Base-by-base conservation (phyloP, 1,139 yeast species). In the Blastobotrys apis region DNA sequence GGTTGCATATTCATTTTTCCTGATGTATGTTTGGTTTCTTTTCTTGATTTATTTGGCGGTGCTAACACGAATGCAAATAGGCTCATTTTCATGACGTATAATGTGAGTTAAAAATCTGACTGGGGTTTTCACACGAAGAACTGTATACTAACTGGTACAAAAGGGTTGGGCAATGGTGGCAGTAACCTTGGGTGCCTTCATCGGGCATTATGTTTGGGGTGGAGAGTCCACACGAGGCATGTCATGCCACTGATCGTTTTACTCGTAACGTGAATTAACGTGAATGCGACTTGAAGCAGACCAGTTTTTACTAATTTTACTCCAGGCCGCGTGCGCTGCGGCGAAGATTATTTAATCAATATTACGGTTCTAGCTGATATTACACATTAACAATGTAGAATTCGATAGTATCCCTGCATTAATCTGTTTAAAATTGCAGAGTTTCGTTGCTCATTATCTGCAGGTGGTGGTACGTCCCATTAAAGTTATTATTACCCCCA, bases 41-140 rank as follows among this genome's bases (percentile, higher is more conserved):
- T 84, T 84, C 57, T 84, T 84, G 94, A 83, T 90, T 3, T 84
- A 82, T 60, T 25, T 25, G 10, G 10, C 27, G 12, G 4, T 27
- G 13, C 9, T 27, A 27, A 27, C 9, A 13, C 15, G 4, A 17
- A 4, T 32, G 23, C 22, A 25, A n/a, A 10, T 37, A 58, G 62
- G 65, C 72, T 83, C 56, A 77, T 84, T 1, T 84, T 84, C 57
- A 84, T 84, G 94, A 83, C 90, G 3, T 84, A 82, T 60, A 84
- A 84, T 59, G 68, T 58, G 42, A 26, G 61, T 44, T n/a, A n/a
- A n/a, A n/a, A n/a, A 16, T 13, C 1, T 15, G 26, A 23, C 26
- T 23, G n/a, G n/a, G n/a, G n/a, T n/a, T n/a, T n/a, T n/a, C n/a
- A n/a, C n/a, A n/a, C n/a, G 13, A 6, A 29, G 16, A 22, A 21